These are phyloP conservation scores for Hapsidospora chrysogenum DNA, from an alignment of 495 filamentous ascomycete species.

Conservation along the genomic window DNA sequence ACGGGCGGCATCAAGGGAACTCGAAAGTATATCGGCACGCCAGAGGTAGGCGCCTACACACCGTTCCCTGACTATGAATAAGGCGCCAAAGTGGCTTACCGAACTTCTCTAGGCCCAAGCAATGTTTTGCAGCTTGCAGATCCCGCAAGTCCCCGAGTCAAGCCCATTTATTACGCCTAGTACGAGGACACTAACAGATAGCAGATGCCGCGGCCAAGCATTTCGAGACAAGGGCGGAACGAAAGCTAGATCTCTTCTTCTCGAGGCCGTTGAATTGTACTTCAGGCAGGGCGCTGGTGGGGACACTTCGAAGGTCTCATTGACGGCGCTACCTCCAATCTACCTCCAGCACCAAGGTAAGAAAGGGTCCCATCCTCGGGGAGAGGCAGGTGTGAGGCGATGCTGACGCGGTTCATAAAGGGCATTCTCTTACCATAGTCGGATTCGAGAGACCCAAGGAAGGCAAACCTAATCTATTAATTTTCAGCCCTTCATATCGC, in stretches of 20 bases:
- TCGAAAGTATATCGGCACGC: conserved; percentile 89
- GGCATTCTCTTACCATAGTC: conserved; percentile 85
- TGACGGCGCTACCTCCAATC: conserved; percentile 60
- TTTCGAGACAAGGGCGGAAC: conserved; percentile 17
- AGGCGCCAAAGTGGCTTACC: neutral
- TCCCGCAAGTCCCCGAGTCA: conserved; percentile 43
- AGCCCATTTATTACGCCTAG: neutral
- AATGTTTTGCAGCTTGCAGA: conserved; percentile 50
- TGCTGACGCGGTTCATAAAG: conserved; percentile 15
- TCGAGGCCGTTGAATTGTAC: conserved; percentile 55
- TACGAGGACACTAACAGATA: neutral
- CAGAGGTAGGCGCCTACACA: conserved; percentile 48
- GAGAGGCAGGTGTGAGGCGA: no score
- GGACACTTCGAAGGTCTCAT: conserved; percentile 35
- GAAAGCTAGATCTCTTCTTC: conserved; percentile 26
- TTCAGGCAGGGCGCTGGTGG: conserved; percentile 36
- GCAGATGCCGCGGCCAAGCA: conserved; percentile 19
- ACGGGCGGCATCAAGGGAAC: conserved; percentile 81
- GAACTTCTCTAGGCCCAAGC: conserved; percentile 65
- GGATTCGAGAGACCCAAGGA: conserved; percentile 57
- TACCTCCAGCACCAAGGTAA: conserved; percentile 78
- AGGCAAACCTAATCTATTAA: conserved; percentile 54
- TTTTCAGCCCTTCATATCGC: conserved; percentile 81
- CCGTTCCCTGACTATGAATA: neutral
- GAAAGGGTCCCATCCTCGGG: no score